Evolutionary conservation across 2,329 filamentous ascomycete genomes (phyloP).

Genomic region (Fusarium pseudoanthophilum): DNA sequence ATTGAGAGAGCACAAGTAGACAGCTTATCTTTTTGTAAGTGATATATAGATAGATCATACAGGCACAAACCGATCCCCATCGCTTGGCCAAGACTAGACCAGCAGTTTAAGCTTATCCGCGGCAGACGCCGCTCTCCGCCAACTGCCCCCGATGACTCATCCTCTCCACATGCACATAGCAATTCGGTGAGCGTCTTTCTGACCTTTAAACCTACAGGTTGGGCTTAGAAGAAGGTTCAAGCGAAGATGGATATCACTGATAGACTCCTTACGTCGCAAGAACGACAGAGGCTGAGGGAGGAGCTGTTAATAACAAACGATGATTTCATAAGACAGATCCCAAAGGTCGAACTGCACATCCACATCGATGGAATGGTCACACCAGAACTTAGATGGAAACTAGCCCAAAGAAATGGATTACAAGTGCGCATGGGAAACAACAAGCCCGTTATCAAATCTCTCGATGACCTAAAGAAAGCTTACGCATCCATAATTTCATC

Average conservation of each 20-base stretch:
- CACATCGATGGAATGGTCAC: background rate
- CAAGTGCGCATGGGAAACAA: background rate
- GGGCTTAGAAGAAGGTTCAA: background rate
- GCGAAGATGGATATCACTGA: background rate
- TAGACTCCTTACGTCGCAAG: background rate
- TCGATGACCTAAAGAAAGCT: background rate
- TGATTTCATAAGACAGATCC: background rate
- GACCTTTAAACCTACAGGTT: no score
- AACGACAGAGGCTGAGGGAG: background rate
- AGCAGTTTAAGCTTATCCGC: background rate
- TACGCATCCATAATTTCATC: background rate
- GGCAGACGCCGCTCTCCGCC: background rate
- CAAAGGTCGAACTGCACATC: background rate
- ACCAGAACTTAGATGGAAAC: background rate
- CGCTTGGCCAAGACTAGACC: background rate
- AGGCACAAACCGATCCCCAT: rapidly evolving
- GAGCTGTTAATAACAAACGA: background rate
- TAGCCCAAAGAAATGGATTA: background rate
- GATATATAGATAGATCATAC: background rate
- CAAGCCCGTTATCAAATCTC: background rate
- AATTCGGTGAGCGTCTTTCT: background rate
- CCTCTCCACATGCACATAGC: background rate
- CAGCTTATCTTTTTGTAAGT: rapidly evolving
- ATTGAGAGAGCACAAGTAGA: rapidly evolving
- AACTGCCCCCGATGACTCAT: background rate